phyloP scores from a whole-genome alignment of 1,284 basidiomycete species.

The Apiotrichum veenhuisii region DNA sequence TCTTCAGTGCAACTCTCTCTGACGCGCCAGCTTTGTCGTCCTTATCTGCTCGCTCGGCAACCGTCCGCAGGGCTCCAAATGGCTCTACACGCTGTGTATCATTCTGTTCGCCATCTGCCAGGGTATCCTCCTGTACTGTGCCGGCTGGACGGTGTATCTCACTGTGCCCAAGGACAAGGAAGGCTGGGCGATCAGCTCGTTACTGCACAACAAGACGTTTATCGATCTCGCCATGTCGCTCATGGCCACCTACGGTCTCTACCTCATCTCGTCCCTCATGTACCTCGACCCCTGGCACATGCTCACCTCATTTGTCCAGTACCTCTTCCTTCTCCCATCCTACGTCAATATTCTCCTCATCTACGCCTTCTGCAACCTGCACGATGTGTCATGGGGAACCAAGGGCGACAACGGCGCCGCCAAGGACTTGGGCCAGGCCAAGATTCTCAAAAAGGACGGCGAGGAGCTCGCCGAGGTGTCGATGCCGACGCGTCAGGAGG shows the following conservation, averaged over 20 bases:
- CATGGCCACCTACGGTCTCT: slow-evolving; percentile 78
- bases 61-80: slow-evolving; percentile 78
- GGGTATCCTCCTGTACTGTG: slow-evolving; percentile 65
- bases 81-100: slow-evolving; percentile 59
- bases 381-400: slow-evolving; percentile 84
- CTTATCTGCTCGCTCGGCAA: slow-evolving; percentile 59
- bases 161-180: slow-evolving; percentile 67
- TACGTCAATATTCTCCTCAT: slow-evolving; percentile 76
- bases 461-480: slow-evolving; percentile 76
- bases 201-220: slow-evolving; percentile 66
- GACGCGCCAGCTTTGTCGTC: slow-evolving; percentile 28
- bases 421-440: slow-evolving; percentile 82
- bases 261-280: slow-evolving; percentile 78
- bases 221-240: slow-evolving; percentile 61
- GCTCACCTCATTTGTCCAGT: slow-evolving; percentile 70
- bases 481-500: slow-evolving; percentile 71
- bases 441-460: slow-evolving; percentile 79
- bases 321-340: slow-evolving; percentile 52
- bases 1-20: neutral
- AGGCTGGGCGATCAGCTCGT: slow-evolving; percentile 65
- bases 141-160: slow-evolving; percentile 78
- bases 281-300: slow-evolving; percentile 92
- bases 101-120: slow-evolving; percentile 46
- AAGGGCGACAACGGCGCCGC: slow-evolving; percentile 81
- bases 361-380: slow-evolving; percentile 69